Conservation (phyloP, 2,329 filamentous ascomycete genomes). For the Pseudocercospora eumusae region DNA sequence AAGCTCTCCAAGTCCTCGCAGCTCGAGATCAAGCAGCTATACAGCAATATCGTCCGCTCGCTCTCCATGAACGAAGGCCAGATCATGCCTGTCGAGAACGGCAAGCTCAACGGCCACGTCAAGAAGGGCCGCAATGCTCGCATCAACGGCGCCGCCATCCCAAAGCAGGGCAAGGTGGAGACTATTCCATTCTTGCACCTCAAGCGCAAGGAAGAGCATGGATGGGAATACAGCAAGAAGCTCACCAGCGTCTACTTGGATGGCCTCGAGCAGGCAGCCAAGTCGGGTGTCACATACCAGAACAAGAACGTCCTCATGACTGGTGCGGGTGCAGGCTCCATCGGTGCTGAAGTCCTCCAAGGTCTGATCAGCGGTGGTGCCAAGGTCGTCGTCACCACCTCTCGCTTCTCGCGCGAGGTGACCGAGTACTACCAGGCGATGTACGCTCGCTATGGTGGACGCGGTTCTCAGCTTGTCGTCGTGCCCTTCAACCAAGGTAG, state of each 20-base stretch:
- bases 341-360: constrained; percentile 94
- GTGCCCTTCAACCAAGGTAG: constrained; percentile 99
- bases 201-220: constrained; percentile 88
- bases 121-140: constrained; percentile 57
- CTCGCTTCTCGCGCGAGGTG: constrained; percentile 92
- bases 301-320: constrained; percentile 98
- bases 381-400: constrained; percentile 95
- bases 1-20: constrained; percentile 96
- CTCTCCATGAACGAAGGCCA: constrained; percentile 97
- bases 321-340: constrained; percentile 94
- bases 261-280: constrained; percentile 84
- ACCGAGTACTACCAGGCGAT: constrained; percentile 99
- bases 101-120: constrained; percentile 61
- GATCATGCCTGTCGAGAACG: constrained; percentile 85
- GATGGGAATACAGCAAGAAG: constrained; percentile 99
- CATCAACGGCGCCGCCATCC: constrained; percentile 48
- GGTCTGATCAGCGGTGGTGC: constrained; percentile 95
- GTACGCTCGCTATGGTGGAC: constrained; percentile 91
- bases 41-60: constrained; percentile 90
- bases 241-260: constrained; percentile 91
- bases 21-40: constrained; percentile 92
- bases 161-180: constrained; percentile 85
- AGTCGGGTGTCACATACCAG: constrained; percentile 83
- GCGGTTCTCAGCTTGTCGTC: constrained; percentile 93
- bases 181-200: constrained; percentile 97